phyloP scores from a whole-genome alignment of 2,329 filamentous ascomycete genomes.

The Coniochaeta ligniaria region DNA sequence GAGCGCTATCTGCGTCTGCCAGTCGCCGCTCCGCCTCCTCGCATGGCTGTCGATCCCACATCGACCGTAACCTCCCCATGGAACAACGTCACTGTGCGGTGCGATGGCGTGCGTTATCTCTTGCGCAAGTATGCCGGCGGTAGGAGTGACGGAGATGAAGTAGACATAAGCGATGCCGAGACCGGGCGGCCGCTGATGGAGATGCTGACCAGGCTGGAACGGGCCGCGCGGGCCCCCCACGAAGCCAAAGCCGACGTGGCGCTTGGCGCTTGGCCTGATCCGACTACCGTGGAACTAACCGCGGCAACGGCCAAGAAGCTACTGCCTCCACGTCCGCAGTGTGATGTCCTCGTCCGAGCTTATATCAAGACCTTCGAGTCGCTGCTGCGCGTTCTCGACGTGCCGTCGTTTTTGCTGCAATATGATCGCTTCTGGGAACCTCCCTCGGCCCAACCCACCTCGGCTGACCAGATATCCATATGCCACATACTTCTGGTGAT shows the following conservation, averaged over 20 bases:
- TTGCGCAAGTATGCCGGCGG: too few relatives aligned
- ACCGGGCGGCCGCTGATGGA: not conserved
- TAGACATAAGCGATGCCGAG: not conserved
- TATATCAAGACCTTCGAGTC: not conserved
- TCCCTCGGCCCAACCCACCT: not conserved
- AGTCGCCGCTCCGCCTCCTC: too few relatives aligned
- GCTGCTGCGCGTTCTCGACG: not conserved
- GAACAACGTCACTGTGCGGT: too few relatives aligned
- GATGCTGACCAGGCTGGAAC: not conserved
- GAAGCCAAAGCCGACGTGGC: not conserved
- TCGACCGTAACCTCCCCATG: too few relatives aligned
- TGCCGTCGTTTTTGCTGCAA: not conserved
- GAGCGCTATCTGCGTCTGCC: too few relatives aligned
- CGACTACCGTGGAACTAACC: too few relatives aligned
- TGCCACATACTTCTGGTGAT: not conserved
- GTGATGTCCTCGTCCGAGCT: not conserved
- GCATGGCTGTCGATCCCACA: too few relatives aligned
- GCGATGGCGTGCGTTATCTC: too few relatives aligned
- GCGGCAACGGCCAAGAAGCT: not conserved
- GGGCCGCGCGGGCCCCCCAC: not conserved
- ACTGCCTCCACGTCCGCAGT: conserved; percentile 4
- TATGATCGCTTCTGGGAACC: not conserved
- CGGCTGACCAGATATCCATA: not conserved
- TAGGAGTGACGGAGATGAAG: too few relatives aligned
- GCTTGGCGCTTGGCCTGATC: too few relatives aligned